phyloP scores from a whole-genome alignment of 163 green algal genomes.

The Scenedesmus sp. region DNA sequence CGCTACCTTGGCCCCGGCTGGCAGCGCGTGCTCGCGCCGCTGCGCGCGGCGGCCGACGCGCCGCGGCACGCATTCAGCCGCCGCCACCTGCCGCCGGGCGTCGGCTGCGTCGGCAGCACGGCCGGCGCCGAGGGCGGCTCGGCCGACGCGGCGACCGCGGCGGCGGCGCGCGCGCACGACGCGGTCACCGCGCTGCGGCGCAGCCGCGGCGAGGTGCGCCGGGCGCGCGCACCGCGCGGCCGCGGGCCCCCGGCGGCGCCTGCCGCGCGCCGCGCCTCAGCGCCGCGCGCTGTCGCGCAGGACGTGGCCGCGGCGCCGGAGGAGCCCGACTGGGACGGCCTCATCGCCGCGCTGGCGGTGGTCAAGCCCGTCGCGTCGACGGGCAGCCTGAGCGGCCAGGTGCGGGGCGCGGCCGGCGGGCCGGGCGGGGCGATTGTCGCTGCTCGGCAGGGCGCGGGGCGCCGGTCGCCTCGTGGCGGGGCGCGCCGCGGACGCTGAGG shows the following conservation, averaged over 20 bases:
- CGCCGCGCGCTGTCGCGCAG: too few species aligned
- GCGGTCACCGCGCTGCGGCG: background rate
- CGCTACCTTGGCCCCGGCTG: slow-evolving; percentile 13
- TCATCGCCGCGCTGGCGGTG: background rate
- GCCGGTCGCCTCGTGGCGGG: too few species aligned
- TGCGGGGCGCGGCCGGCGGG: too few species aligned
- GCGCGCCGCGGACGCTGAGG: too few species aligned
- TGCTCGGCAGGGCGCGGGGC: too few species aligned
- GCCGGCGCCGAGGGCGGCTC: background rate
- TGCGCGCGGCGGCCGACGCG: background rate
- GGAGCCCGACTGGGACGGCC: background rate
- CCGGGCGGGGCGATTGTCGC: too few species aligned
- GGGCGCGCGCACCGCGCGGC: background rate
- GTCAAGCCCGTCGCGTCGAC: too few species aligned
- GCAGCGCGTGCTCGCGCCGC: background rate
- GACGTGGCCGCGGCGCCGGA: background rate
- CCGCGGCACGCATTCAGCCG: background rate
- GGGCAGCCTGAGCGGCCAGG: too few species aligned
- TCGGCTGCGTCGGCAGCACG: slow-evolving; percentile 1
- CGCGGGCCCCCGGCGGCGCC: too few species aligned
- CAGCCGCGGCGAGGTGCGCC: background rate
- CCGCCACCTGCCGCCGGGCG: background rate
- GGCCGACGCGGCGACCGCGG: background rate
- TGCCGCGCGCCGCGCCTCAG: too few species aligned
- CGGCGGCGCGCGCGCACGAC: background rate